Conservation (phyloP, 768 basidiomycete species). For the Leucocoprinus birnbaumii region DNA sequence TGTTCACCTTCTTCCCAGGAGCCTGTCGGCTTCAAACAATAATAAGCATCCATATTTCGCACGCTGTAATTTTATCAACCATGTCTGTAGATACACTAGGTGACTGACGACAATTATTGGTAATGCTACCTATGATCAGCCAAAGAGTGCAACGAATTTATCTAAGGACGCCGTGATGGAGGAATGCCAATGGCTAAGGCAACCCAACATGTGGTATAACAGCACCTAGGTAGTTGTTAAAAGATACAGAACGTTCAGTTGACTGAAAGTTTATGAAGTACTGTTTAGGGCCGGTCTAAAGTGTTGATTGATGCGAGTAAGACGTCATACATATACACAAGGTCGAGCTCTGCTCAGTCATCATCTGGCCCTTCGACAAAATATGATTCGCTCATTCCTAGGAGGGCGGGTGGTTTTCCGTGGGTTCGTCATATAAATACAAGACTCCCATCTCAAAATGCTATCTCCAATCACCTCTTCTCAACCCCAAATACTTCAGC, state of each 20-base stretch:
- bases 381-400: background rate
- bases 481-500: constrained; percentile 15
- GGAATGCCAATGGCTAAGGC: constrained; percentile 35
- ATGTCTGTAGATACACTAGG: constrained; percentile 51
- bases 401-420: background rate
- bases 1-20: too few relatives aligned
- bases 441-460: too few relatives aligned
- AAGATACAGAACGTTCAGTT: constrained; percentile 41
- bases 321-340: too few relatives aligned
- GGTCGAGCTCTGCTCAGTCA: too few relatives aligned
- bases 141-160: constrained; percentile 54
- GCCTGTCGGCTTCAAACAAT: too few relatives aligned
- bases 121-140: constrained; percentile 42
- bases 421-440: background rate
- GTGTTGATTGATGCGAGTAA: too few relatives aligned
- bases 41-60: too few relatives aligned
- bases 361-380: background rate
- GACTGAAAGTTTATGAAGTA: background rate
- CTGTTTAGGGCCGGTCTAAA: constrained; percentile 45
- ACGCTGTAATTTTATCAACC: background rate
- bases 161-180: constrained; percentile 62
- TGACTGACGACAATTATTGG: constrained; percentile 54
- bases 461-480: background rate
- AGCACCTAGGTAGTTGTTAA: constrained; percentile 62
- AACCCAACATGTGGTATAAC: constrained; percentile 55